Conservation (phyloP, 352 stramenopile species). For the Phytopythium chamaehyphon region DNA sequence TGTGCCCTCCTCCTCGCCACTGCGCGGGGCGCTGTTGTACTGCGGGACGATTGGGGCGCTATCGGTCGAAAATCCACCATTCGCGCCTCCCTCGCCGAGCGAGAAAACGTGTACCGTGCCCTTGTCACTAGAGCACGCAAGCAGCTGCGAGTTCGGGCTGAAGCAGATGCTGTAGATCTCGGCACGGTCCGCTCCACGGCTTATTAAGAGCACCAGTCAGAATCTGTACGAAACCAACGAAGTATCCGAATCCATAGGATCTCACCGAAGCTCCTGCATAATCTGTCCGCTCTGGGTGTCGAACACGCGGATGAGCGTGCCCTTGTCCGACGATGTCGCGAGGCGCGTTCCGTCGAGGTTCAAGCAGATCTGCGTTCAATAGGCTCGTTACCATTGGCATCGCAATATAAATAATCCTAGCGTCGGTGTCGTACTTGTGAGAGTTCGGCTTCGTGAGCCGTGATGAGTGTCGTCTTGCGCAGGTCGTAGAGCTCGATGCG, state of each 20-base stretch:
- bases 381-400: background rate
- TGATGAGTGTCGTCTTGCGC: constrained; percentile 93
- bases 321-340: constrained; percentile 95
- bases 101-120: constrained; percentile 96
- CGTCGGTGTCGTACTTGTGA: constrained; percentile 48
- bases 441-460: constrained; percentile 94
- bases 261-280: constrained; percentile 77
- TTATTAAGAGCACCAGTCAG: constrained; percentile 11
- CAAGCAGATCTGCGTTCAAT: constrained; percentile 69
- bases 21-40: constrained; percentile 41
- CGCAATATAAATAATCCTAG: background rate
- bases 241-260: constrained; percentile 1
- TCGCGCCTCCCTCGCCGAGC: constrained; percentile 68
- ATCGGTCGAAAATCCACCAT: constrained; percentile 51
- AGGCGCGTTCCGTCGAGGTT: constrained; percentile 94
- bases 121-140: constrained; percentile 97
- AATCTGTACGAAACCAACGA: background rate
- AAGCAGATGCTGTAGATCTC: constrained; percentile 98
- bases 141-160: constrained; percentile 89
- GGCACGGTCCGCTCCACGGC: constrained; percentile 93
- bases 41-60: constrained; percentile 42
- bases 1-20: constrained; percentile 72
- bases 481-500: constrained; percentile 97
- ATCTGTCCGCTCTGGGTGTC: constrained; percentile 93
- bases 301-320: constrained; percentile 97